These are phyloP conservation scores for Diplogelasinospora grovesii DNA, from an alignment of 495 filamentous ascomycete species.

Conservation along the genomic window DNA sequence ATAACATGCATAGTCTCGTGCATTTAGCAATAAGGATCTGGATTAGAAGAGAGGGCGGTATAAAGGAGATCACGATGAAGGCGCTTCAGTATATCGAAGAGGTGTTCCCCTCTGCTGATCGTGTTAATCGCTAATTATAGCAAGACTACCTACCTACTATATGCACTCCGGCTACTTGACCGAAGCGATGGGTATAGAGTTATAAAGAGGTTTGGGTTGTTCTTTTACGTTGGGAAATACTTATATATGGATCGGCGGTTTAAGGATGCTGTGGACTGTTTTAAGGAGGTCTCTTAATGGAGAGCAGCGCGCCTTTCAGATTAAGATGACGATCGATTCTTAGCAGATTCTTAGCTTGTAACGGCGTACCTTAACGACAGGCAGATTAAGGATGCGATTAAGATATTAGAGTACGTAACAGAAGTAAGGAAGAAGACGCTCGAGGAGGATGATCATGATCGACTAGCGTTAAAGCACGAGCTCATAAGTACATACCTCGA, in stretches of 20 bases:
- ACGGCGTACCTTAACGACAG: no score
- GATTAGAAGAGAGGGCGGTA: conserved; percentile 10
- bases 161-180: conserved; percentile 18
- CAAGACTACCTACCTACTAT: conserved; percentile 25
- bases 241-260: conserved; percentile 1
- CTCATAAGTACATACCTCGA: no score
- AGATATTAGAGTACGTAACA: no score
- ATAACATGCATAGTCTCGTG: conserved; percentile 40
- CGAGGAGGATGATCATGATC: no score
- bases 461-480: no score
- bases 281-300: conserved; percentile 1
- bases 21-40: conserved; percentile 39
- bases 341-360: no score
- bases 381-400: no score
- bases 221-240: not conserved
- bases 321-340: no score
- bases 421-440: no score
- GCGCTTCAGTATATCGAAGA: conserved; percentile 17
- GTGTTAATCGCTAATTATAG: conserved; percentile 13
- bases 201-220: not conserved
- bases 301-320: no score
- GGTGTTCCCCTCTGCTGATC: conserved; percentile 10
- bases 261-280: conserved; percentile 1
- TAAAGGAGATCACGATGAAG: conserved; percentile 5
- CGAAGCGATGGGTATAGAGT: not conserved